These are phyloP conservation scores for Blastocystis sp. DNA, from an alignment of 352 stramenopile genomes.

Conservation along the genomic window DNA sequence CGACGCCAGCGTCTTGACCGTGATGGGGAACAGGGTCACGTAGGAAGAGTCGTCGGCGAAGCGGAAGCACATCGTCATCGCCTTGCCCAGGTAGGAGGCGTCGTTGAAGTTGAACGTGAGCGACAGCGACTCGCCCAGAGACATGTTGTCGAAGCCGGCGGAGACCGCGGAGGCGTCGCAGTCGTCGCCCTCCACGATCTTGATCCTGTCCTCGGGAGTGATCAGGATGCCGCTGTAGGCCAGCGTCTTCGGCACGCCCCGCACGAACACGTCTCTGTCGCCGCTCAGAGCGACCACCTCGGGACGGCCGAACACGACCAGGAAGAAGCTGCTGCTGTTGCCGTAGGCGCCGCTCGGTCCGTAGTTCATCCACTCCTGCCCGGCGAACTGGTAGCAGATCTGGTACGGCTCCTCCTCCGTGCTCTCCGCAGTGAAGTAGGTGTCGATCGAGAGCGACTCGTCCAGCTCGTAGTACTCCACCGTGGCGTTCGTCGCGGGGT, in stretches of 20 bases:
- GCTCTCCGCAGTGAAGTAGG: slow-evolving; percentile 49
- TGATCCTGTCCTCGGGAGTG: neutral
- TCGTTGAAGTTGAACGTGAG: slow-evolving; percentile 41
- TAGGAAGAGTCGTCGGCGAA: slow-evolving; percentile 23
- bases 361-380: slow-evolving; percentile 54
- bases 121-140: neutral
- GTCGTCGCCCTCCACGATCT: slow-evolving; percentile 22
- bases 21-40: slow-evolving; percentile 38
- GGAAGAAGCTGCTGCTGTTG: neutral
- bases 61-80: slow-evolving; percentile 43
- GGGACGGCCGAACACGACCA: slow-evolving; percentile 53
- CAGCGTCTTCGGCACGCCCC: slow-evolving; percentile 41
- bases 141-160: slow-evolving; percentile 40
- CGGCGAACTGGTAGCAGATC: slow-evolving; percentile 56
- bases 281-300: neutral
- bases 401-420: slow-evolving; percentile 44
- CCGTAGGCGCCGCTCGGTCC: slow-evolving; percentile 24
- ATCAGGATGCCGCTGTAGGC: slow-evolving; percentile 10
- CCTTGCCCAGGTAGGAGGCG: neutral
- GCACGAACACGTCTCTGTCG: slow-evolving; percentile 52
- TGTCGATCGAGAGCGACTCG: neutral
- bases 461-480: slow-evolving; percentile 43
- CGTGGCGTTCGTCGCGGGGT: neutral
- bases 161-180: neutral
- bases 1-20: slow-evolving; percentile 28